phyloP scores from a whole-genome alignment of 1,139 yeast genomes.

The Protomyces inouyei region DNA sequence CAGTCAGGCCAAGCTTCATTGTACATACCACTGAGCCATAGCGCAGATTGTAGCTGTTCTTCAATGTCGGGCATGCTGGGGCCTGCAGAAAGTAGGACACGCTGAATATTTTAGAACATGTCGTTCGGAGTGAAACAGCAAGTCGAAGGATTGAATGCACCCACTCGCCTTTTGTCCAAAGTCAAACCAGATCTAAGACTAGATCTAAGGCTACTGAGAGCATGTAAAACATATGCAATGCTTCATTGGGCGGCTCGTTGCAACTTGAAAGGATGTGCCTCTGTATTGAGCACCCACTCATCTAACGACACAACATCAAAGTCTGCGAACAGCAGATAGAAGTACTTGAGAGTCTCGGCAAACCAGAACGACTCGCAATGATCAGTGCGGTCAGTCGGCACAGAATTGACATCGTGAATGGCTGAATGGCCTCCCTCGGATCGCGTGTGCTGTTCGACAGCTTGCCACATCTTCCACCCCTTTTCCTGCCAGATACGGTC shows the following conservation, averaged over 20 bases:
- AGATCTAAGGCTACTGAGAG: not conserved
- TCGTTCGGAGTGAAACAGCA: no score
- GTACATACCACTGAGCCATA: not conserved
- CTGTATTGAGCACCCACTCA: slow-evolving; percentile 69
- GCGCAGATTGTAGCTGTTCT: not conserved
- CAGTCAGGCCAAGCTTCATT: not conserved
- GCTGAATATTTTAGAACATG: no score
- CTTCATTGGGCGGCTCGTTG: not conserved
- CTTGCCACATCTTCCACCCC: slow-evolving; percentile 63
- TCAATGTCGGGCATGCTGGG: not conserved
- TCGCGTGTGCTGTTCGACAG: slow-evolving; percentile 47
- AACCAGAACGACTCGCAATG: slow-evolving; percentile 59
- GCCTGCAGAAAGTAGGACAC: no score
- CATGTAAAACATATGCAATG: not conserved
- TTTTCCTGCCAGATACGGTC: slow-evolving; percentile 63
- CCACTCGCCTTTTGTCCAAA: no score
- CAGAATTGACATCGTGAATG: slow-evolving; percentile 50
- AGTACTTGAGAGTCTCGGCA: slow-evolving; percentile 73
- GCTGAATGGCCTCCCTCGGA: slow-evolving; percentile 46
- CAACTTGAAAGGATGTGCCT: slow-evolving; percentile 62
- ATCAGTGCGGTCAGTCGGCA: slow-evolving; percentile 29
- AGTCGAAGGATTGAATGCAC: no score
- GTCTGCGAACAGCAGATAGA: slow-evolving; percentile 64
- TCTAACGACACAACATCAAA: slow-evolving; percentile 56
- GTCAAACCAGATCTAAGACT: no score